Percentiles rank a stretch among this genome's conserved stretches.
Evolutionary conservation across 2,329 filamentous ascomycete genomes (phyloP).

Genomic region (Stylonectria norvegica): DNA sequence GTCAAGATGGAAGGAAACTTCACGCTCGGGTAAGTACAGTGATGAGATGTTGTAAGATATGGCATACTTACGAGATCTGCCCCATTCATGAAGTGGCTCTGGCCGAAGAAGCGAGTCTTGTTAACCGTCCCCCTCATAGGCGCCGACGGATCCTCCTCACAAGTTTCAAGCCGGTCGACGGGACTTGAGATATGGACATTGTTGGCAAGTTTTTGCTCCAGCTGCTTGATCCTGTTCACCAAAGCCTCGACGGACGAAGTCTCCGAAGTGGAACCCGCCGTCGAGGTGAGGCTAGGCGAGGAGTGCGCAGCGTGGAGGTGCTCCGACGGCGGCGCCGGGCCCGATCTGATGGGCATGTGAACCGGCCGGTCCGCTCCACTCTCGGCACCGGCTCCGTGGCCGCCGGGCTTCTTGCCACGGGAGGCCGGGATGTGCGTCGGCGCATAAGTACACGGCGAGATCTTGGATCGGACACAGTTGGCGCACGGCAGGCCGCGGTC

Average conservation of each 20-base stretch:
- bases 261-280: constrained; percentile 24
- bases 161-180: constrained; percentile 9
- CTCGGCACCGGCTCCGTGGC: constrained; percentile 1
- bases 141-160: constrained; percentile 8
- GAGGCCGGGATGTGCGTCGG: constrained; percentile 33
- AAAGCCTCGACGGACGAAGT: constrained; percentile 32
- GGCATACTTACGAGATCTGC: constrained; percentile 36
- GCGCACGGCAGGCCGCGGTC: constrained; percentile 57
- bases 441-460: constrained; percentile 52
- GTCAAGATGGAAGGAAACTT: constrained; percentile 31
- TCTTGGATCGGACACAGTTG: constrained; percentile 56
- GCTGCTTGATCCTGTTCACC: constrained; percentile 38
- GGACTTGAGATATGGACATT: constrained; percentile 22
- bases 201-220: constrained; percentile 41
- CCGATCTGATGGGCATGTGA: constrained; percentile 20
- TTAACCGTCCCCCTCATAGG: constrained; percentile 35
- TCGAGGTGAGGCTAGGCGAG: constrained; percentile 27
- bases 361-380: constrained; percentile 6
- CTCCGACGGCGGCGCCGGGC: constrained; percentile 7
- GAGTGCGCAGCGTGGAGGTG: background rate
- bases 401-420: constrained; percentile 18
- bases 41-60: background rate
- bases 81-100: constrained; percentile 51
- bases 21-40: constrained; percentile 1
- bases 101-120: constrained; percentile 45